phyloP scores from a whole-genome alignment of 257 asterid species.

The Solanum tarapatanum region DNA sequence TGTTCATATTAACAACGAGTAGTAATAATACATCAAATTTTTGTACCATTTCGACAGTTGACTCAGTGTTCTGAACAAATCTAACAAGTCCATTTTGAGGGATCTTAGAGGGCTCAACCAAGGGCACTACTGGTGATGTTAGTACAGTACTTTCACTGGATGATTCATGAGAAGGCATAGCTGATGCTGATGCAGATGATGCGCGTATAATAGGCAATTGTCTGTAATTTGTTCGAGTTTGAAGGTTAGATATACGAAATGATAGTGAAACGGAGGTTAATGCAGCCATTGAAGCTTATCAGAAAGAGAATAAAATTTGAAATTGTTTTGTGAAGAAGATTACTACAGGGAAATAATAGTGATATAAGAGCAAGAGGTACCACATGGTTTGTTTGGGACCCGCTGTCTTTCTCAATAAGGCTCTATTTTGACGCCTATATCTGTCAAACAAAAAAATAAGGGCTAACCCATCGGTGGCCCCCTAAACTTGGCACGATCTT shows the following conservation, averaged over 20 bases:
- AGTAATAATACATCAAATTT: conserved; percentile 3
- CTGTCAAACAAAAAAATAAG: neutral
- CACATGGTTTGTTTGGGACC: neutral
- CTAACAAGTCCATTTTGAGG: conserved; percentile 37
- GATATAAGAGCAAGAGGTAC: neutral
- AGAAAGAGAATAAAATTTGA: neutral
- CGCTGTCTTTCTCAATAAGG: neutral
- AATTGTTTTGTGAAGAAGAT: neutral
- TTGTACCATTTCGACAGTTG: conserved; percentile 61
- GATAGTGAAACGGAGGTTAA: conserved; percentile 24
- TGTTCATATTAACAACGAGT: neutral
- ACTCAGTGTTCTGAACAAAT: conserved; percentile 48
- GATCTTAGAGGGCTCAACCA: conserved; percentile 24
- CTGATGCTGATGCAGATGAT: conserved; percentile 23
- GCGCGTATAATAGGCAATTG: conserved; percentile 19
- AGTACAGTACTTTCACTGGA: conserved; percentile 11
- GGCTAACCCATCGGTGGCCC: too few relatives aligned
- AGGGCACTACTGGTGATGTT: conserved; percentile 17
- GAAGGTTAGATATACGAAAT: conserved; percentile 16
- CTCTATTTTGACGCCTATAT: neutral
- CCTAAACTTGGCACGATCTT: too few relatives aligned
- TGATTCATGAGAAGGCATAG: conserved; percentile 33
- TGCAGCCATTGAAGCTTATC: conserved; percentile 36
- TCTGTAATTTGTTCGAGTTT: conserved; percentile 1
- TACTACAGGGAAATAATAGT: neutral